Conservation (phyloP, 2,329 filamentous ascomycete species). For the Madurella fahalii region DNA sequence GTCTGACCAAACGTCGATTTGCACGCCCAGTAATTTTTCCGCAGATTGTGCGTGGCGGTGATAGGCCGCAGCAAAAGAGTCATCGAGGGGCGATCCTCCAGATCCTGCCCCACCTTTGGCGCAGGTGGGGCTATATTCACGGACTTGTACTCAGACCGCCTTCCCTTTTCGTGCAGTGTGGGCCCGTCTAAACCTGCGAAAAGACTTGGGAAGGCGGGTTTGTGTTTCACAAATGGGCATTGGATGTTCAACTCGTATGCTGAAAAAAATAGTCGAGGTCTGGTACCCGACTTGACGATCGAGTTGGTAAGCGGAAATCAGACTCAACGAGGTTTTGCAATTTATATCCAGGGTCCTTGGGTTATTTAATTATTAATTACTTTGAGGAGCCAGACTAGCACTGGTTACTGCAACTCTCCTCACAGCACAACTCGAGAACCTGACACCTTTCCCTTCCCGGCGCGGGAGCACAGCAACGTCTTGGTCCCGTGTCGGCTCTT, state of each 20-base stretch:
- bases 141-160: slow-evolving; percentile 10
- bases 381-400: background rate
- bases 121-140: too few relatives aligned
- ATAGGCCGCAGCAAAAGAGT: slow-evolving; percentile 14
- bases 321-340: background rate
- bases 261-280: too few relatives aligned
- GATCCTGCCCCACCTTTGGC: slow-evolving; percentile 5
- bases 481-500: slow-evolving; percentile 1
- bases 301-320: too few relatives aligned
- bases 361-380: background rate
- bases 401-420: background rate
- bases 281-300: too few relatives aligned
- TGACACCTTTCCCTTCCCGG: slow-evolving; percentile 8
- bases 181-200: background rate
- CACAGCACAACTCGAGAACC: background rate
- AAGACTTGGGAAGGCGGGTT: background rate
- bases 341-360: background rate
- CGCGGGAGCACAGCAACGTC: background rate
- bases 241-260: too few relatives aligned
- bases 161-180: slow-evolving; percentile 7
- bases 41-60: slow-evolving; percentile 25
- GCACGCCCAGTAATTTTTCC: slow-evolving; percentile 25
- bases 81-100: slow-evolving; percentile 22
- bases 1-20: slow-evolving; percentile 13
- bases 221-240: too few relatives aligned